phyloP scores from a whole-genome alignment of 768 basidiomycete genomes.

The Lactarius sanguifluus region DNA sequence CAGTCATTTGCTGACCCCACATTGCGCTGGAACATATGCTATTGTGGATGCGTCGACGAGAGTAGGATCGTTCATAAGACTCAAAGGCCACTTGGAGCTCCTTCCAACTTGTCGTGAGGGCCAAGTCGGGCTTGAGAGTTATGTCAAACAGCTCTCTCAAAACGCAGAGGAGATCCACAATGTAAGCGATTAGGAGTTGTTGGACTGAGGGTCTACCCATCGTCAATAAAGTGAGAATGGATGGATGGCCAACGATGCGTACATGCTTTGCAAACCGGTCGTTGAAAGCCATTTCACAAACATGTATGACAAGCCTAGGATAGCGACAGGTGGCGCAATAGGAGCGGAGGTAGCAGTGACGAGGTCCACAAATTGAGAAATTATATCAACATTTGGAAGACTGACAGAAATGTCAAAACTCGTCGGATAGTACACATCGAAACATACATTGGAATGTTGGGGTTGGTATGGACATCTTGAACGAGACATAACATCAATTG shows the following conservation, averaged over 20 bases:
- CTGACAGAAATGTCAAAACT: background rate
- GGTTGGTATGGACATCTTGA: background rate
- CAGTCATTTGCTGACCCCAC: too few relatives aligned
- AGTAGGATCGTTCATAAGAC: too few relatives aligned
- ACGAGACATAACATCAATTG: background rate
- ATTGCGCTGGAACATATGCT: too few relatives aligned
- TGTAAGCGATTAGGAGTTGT: background rate
- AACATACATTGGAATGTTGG: background rate
- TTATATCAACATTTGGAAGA: background rate
- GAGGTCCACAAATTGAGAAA: too few relatives aligned
- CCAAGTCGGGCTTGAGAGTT: too few relatives aligned
- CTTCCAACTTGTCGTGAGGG: too few relatives aligned
- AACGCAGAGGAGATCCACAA: background rate
- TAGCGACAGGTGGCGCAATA: too few relatives aligned
- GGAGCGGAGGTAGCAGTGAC: too few relatives aligned
- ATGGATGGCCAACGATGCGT: background rate
- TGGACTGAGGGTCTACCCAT: background rate
- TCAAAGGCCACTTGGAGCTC: too few relatives aligned
- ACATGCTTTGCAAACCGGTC: accelerated
- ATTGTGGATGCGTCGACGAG: too few relatives aligned
- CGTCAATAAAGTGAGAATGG: background rate
- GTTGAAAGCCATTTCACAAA: background rate
- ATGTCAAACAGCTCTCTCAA: background rate
- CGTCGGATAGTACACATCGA: background rate
- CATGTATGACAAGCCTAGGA: too few relatives aligned